These are phyloP conservation scores for Porcisia hertigi DNA, from an alignment of 208 protist species.

Conservation along the genomic window DNA sequence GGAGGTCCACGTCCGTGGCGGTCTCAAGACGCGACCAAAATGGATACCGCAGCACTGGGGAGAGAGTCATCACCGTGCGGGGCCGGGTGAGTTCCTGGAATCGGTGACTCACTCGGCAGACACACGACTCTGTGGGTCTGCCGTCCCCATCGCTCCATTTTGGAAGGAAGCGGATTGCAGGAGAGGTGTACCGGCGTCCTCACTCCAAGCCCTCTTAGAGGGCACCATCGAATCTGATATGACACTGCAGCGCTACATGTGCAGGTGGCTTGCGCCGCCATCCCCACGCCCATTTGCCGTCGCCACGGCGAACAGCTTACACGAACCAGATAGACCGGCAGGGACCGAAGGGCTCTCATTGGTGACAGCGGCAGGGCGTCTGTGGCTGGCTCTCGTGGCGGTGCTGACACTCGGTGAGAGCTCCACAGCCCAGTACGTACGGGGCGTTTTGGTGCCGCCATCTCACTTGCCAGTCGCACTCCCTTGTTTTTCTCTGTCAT, in stretches of 20 bases:
- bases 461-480: neutral
- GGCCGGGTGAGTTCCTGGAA: neutral
- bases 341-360: neutral
- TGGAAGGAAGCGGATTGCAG: neutral
- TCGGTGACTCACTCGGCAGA: neutral
- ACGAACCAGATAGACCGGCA: neutral
- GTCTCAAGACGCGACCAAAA: neutral
- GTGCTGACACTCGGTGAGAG: conserved; percentile 33
- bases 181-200: neutral
- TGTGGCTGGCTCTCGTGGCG: conserved; percentile 27
- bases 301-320: neutral
- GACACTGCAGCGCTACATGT: conserved; percentile 8
- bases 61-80: neutral
- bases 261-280: neutral
- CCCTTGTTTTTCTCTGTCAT: neutral
- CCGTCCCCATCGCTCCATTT: neutral
- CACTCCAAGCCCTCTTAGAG: conserved; percentile 20
- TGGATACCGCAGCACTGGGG: neutral
- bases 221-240: conserved; percentile 4
- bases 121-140: neutral
- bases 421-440: conserved; percentile 35
- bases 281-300: neutral
- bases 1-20: neutral
- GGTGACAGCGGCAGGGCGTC: neutral
- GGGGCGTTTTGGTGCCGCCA: conserved; percentile 24